phyloP scores from a whole-genome alignment of 192 early-diverging fungal genomes.

The Gryganskiella cystojenkinii region DNA sequence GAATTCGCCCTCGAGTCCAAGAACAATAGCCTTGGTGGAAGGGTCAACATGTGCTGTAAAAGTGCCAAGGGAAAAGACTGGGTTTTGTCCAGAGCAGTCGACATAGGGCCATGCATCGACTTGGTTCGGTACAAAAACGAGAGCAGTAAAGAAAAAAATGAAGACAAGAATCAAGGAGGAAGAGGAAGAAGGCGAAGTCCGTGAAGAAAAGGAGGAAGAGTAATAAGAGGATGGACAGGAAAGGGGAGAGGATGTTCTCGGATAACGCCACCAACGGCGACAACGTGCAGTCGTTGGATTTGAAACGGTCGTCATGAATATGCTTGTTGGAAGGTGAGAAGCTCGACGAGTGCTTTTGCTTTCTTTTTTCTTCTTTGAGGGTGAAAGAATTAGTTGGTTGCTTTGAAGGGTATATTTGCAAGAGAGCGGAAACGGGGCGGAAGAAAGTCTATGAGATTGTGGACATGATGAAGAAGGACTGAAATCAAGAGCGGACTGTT shows the following conservation, averaged over 20 bases:
- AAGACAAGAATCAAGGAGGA: neutral
- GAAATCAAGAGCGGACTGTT: neutral
- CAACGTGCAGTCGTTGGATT: too few relatives aligned
- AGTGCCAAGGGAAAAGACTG: slow-evolving; percentile 15
- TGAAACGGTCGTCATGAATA: neutral
- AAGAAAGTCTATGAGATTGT: neutral
- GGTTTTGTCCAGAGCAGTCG: slow-evolving; percentile 27
- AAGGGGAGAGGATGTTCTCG: neutral
- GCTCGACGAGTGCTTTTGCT: too few relatives aligned
- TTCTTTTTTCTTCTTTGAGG: too few relatives aligned
- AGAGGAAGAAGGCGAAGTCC: neutral
- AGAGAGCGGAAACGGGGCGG: neutral
- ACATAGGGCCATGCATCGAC: slow-evolving; percentile 47
- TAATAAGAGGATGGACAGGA: neutral
- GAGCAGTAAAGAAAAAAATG: neutral
- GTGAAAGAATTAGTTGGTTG: too few relatives aligned
- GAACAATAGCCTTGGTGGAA: neutral
- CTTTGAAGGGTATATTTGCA: neutral
- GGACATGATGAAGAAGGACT: neutral
- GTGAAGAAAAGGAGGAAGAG: neutral
- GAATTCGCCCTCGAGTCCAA: slow-evolving; percentile 35
- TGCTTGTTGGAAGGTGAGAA: neutral
- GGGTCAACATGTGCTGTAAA: slow-evolving; percentile 28
- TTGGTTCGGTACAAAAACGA: neutral
- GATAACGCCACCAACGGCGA: too few relatives aligned